Evolutionary conservation across 176 grass and related monocot genomes (phyloP).

Genomic region (Raddia guianensis): DNA sequence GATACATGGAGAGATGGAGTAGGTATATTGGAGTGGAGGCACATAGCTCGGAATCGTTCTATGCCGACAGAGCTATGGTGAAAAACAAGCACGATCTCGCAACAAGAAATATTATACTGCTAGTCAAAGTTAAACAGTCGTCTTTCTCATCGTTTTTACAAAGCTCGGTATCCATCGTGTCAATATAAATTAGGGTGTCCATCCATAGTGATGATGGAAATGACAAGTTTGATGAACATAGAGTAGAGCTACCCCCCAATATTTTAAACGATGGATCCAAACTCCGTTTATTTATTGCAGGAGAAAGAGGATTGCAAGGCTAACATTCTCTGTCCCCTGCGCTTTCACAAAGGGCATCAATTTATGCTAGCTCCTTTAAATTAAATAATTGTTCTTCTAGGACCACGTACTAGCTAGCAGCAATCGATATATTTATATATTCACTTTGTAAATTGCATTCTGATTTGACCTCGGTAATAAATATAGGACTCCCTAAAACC

Average conservation of each 20-base stretch:
- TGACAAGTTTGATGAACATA: conserved; percentile 37
- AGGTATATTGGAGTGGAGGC: too few relatives aligned
- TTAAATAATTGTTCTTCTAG: background rate
- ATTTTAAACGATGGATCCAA: conserved; percentile 38
- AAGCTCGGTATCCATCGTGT: background rate
- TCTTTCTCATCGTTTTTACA: conserved; percentile 12
- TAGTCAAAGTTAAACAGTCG: background rate
- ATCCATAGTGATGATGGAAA: conserved; percentile 24
- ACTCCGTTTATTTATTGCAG: background rate
- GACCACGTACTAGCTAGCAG: background rate
- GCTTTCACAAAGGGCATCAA: conserved; percentile 3
- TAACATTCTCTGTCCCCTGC: conserved; percentile 13
- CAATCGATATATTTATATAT: background rate
- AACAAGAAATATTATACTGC: background rate
- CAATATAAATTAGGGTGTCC: conserved; percentile 1
- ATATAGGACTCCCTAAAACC: background rate
- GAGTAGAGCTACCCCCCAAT: background rate
- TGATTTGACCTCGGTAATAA: conserved; percentile 16
- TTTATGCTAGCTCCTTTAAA: background rate
- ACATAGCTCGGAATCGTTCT: background rate
- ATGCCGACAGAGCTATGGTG: conserved; percentile 8
- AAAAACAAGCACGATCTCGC: conserved; percentile 14
- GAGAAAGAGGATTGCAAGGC: conserved; percentile 7
- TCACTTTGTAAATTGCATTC: background rate
- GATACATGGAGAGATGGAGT: too few relatives aligned